These are phyloP conservation scores for Solanum medicagineum DNA, from an alignment of 257 asterid genomes.

Conservation along the genomic window DNA sequence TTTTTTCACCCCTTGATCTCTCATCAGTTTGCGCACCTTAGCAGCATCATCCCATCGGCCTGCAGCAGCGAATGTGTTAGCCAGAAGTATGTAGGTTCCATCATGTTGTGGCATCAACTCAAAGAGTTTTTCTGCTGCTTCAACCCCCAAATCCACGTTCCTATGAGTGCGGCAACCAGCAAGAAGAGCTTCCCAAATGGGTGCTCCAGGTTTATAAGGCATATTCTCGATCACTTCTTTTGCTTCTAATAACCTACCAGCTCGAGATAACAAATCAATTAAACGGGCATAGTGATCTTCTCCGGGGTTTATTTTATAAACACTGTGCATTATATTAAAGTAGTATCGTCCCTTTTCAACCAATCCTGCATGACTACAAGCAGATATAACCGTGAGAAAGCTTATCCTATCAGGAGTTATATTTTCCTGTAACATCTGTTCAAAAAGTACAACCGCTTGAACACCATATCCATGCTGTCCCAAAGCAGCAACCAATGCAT, in stretches of 20 bases:
- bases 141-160: constrained; percentile 46
- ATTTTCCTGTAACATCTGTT: constrained; percentile 46
- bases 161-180: constrained; percentile 59
- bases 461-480: constrained; percentile 64
- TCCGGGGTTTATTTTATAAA: constrained; percentile 38
- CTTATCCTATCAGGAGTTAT: constrained; percentile 55
- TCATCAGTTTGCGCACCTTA: constrained; percentile 44
- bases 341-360: constrained; percentile 39
- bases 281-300: constrained; percentile 71
- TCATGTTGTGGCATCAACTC: constrained; percentile 53
- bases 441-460: constrained; percentile 34
- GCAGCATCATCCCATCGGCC: constrained; percentile 51
- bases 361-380: constrained; percentile 67
- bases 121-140: constrained; percentile 50
- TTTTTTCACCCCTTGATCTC: constrained; percentile 67
- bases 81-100: constrained; percentile 60
- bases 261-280: constrained; percentile 48
- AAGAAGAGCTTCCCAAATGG: constrained; percentile 63
- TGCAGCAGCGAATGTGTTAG: constrained; percentile 48
- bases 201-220: constrained; percentile 57
- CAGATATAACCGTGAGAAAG: constrained; percentile 55
- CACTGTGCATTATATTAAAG: constrained; percentile 32
- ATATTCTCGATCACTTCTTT: constrained; percentile 27
- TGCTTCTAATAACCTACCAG: constrained; percentile 51
- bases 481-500: constrained; percentile 63